Conservation (phyloP, 257 asterid genomes). For the Solanum sejunctum region DNA sequence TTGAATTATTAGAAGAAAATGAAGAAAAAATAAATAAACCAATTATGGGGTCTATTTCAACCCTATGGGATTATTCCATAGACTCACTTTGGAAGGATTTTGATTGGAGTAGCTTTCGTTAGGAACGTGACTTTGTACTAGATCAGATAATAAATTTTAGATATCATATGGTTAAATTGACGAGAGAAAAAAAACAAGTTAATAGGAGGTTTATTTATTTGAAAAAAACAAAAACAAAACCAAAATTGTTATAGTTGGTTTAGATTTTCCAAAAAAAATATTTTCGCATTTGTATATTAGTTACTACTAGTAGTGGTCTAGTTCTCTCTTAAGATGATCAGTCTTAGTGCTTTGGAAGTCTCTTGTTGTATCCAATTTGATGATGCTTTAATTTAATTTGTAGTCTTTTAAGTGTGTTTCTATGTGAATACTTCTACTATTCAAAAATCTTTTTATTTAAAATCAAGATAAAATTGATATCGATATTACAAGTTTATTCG, state of each 20-base stretch:
- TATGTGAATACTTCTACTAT: neutral
- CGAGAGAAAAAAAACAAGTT: neutral
- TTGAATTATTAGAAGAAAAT: constrained; percentile 40
- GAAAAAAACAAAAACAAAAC: neutral
- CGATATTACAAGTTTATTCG: neutral
- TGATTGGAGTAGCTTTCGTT: neutral
- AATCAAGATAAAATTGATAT: no score
- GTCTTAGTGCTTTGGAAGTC: neutral
- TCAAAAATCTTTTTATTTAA: no score
- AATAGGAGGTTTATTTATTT: neutral
- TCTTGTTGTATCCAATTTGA: neutral
- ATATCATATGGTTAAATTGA: neutral
- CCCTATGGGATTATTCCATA: constrained; percentile 48
- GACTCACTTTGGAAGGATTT: constrained; percentile 31
- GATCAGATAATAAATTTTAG: neutral
- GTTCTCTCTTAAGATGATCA: neutral
- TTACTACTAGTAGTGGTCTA: neutral
- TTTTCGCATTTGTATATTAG: neutral
- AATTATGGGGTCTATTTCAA: constrained; percentile 21
- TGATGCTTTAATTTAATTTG: neutral
- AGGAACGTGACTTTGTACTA: neutral
- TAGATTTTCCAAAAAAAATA: neutral
- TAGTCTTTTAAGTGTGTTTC: neutral
- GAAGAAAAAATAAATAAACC: constrained; percentile 2
- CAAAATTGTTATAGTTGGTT: neutral